Evolutionary conservation across 2,329 filamentous ascomycete genomes (phyloP).

Genomic region (Ophiocordyceps polyrhachis-furcata): DNA sequence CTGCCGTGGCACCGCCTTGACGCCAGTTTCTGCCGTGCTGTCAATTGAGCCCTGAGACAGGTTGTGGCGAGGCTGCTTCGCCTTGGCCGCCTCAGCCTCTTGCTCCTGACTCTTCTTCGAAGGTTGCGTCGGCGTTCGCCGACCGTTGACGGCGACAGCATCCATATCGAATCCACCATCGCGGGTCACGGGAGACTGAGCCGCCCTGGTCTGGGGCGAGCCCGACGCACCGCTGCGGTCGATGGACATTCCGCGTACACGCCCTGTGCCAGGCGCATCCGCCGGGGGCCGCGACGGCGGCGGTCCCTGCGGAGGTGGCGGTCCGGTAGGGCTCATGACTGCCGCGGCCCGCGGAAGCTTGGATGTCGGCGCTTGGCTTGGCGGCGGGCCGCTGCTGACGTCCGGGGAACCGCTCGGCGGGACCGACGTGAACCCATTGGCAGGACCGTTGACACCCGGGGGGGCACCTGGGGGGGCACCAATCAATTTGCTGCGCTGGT

Average conservation of each 20-base stretch:
- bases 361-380: constrained; percentile 14
- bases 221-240: constrained; percentile 21
- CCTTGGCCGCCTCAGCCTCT: constrained; percentile 14
- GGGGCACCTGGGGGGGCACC: constrained; percentile 18
- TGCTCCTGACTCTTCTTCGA: constrained; percentile 17
- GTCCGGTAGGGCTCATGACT: constrained; percentile 22
- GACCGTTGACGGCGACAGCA: constrained; percentile 36
- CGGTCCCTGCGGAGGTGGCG: constrained; percentile 32
- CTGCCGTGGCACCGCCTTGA: constrained; percentile 25
- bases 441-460: constrained; percentile 14
- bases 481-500: constrained; percentile 30
- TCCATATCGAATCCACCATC: constrained; percentile 25
- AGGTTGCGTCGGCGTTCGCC: constrained; percentile 41
- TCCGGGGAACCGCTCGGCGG: constrained; percentile 19
- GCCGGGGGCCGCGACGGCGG: constrained; percentile 27
- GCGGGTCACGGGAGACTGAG: constrained; percentile 22
- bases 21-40: constrained; percentile 39
- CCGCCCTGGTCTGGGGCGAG: constrained; percentile 16
- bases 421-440: constrained; percentile 22
- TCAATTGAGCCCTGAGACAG: constrained; percentile 50
- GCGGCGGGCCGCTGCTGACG: constrained; percentile 15
- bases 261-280: constrained; percentile 20
- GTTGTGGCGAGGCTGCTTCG: constrained; percentile 12
- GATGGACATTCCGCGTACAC: constrained; percentile 29
- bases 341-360: constrained; percentile 14